phyloP scores from a whole-genome alignment of 2,329 filamentous ascomycete species.

The Aureobasidium sp. region DNA sequence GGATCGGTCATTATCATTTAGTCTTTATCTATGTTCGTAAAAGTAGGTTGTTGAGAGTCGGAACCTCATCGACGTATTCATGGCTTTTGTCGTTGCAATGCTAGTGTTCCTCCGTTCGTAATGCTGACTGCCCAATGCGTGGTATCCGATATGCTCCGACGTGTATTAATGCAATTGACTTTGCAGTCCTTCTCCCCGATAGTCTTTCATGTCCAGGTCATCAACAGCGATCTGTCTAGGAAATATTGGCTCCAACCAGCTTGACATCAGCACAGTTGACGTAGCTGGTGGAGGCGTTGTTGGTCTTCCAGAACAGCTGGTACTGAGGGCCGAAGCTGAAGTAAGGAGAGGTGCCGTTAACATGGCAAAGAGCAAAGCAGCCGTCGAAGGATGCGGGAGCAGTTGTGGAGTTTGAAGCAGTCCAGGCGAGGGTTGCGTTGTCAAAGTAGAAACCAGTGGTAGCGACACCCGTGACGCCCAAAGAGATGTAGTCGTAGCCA shows the following conservation, averaged over 20 bases:
- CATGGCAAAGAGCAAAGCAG: constrained; percentile 8
- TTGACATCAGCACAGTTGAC: constrained; percentile 11
- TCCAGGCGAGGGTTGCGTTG: not conserved
- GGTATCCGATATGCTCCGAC: too few relatives aligned
- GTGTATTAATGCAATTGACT: not conserved
- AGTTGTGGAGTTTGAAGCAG: not conserved
- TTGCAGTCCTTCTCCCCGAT: not conserved
- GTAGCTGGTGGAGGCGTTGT: not conserved
- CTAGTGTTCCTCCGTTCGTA: not conserved
- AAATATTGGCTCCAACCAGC: constrained; percentile 5
- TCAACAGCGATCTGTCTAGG: not conserved
- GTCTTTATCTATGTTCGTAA: constrained; percentile 6
- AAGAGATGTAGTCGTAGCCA: constrained; percentile 11
- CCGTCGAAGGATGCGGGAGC: constrained; percentile 3
- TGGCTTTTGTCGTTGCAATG: not conserved
- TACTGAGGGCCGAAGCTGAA: constrained; percentile 6
- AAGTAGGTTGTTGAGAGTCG: not conserved
- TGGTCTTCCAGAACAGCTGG: constrained; percentile 11
- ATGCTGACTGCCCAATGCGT: not conserved
- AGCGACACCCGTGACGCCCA: not conserved
- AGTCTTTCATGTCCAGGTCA: not conserved
- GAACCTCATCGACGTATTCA: not conserved
- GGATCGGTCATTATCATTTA: constrained; percentile 2
- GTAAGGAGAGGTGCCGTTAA: constrained; percentile 15
- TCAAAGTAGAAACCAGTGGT: constrained; percentile 12